These are phyloP conservation scores for Gloeostereum incarnatum DNA, from an alignment of 768 basidiomycete species.

Conservation along the genomic window DNA sequence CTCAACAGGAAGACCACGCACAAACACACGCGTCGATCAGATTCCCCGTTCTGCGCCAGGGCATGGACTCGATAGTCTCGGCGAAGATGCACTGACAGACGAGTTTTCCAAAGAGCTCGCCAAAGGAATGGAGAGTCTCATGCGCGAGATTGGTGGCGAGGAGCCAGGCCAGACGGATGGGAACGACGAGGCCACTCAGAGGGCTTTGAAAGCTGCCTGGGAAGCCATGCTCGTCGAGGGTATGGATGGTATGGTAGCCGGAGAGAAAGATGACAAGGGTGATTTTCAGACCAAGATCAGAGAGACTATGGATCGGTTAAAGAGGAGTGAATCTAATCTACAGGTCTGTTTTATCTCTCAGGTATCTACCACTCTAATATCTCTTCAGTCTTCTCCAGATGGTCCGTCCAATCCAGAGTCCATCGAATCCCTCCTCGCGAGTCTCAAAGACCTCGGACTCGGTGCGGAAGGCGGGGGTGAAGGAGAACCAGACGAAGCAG, in stretches of 20 bases:
- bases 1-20: conserved; percentile 28
- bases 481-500: conserved; percentile 31
- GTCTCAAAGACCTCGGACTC: conserved; percentile 30
- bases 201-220: conserved; percentile 51
- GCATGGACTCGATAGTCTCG: conserved; percentile 19
- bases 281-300: conserved; percentile 65
- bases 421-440: conserved; percentile 43
- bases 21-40: conserved; percentile 38
- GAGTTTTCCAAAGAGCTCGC: conserved; percentile 39
- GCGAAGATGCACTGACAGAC: conserved; percentile 29
- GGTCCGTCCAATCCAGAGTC: conserved; percentile 20
- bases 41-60: conserved; percentile 28
- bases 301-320: conserved; percentile 67
- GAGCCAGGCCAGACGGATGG: conserved; percentile 17
- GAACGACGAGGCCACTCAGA: conserved; percentile 17
- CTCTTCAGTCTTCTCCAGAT: conserved; percentile 7
- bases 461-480: conserved; percentile 22
- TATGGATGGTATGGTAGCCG: conserved; percentile 32
- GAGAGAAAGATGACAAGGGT: conserved; percentile 10
- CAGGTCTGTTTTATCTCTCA: conserved; percentile 23
- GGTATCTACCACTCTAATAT: background rate
- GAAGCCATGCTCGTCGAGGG: conserved; percentile 62
- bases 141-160: conserved; percentile 29
- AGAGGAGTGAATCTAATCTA: conserved; percentile 51
- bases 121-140: conserved; percentile 40